These are phyloP conservation scores for Cryptococcus sp. DNA, from an alignment of 1,284 basidiomycete species.

Conservation along the genomic window DNA sequence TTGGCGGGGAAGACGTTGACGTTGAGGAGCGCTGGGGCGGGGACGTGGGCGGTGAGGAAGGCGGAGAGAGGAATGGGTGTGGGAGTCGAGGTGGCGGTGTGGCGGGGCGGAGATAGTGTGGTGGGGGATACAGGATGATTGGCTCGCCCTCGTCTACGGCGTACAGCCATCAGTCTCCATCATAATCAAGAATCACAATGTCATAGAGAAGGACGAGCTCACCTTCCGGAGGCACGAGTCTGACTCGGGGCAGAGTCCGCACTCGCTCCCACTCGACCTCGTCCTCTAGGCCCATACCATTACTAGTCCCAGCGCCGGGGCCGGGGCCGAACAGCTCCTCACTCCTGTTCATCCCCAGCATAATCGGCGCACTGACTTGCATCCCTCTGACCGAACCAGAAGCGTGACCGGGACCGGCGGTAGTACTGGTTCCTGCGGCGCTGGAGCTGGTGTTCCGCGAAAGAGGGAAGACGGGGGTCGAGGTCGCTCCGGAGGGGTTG, in stretches of 20 bases:
- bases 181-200: not conserved
- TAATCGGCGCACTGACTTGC: conserved; percentile 16
- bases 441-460: not conserved
- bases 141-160: conserved; percentile 30
- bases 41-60: conserved; percentile 11
- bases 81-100: conserved; percentile 13
- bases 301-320: conserved; percentile 5
- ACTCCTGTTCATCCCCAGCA: conserved; percentile 13
- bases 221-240: conserved; percentile 36
- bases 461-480: not conserved
- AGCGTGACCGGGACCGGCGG: not conserved
- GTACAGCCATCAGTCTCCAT: not conserved
- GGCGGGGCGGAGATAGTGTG: conserved; percentile 15
- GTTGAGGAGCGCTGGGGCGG: conserved; percentile 3
- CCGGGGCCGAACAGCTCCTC: conserved; percentile 5
- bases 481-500: not conserved
- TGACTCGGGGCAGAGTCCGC: conserved; percentile 27
- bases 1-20: not conserved
- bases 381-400: conserved; percentile 1
- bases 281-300: conserved; percentile 14
- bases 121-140: conserved; percentile 30
- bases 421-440: no score
- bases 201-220: conserved; percentile 1
- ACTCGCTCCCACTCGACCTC: conserved; percentile 29
- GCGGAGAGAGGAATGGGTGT: conserved; percentile 16